phyloP scores from a whole-genome alignment of 2,329 filamentous ascomycete species.

The Colletotrichum camelliae region DNA sequence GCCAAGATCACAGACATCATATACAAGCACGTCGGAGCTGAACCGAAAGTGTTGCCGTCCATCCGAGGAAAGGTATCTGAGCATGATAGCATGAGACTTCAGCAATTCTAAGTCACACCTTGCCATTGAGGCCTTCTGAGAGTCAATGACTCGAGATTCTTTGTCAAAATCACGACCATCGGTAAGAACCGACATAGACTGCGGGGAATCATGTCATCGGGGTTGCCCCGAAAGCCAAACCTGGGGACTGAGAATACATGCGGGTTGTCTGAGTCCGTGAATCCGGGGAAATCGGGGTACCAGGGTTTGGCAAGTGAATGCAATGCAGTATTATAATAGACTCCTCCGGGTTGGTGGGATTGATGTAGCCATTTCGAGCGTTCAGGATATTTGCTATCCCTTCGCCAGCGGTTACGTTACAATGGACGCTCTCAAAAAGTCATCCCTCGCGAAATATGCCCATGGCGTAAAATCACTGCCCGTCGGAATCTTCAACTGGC shows the following conservation, averaged over 20 bases:
- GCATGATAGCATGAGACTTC: neutral
- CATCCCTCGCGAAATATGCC: constrained; percentile 17
- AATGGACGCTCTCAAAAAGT: neutral
- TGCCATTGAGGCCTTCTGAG: neutral
- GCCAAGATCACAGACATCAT: neutral
- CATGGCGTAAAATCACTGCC: constrained; percentile 15
- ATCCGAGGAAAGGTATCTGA: neutral
- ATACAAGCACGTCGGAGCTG: neutral
- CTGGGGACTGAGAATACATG: neutral
- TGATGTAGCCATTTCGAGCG: neutral
- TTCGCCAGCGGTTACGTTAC: neutral
- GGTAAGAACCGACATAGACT: neutral
- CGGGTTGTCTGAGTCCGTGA: neutral
- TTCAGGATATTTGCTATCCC: neutral
- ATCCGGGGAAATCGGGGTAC: neutral
- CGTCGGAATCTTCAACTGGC: constrained; percentile 18
- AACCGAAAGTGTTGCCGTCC: neutral
- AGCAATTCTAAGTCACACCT: neutral
- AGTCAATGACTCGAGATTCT: neutral
- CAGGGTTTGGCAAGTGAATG: neutral
- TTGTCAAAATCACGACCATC: neutral
- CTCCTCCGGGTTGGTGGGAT: neutral
- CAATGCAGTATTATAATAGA: neutral
- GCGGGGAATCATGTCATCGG: neutral
- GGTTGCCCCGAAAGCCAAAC: neutral